Conservation (phyloP, 2,329 filamentous ascomycete species). For the Monosporascus cannonballus region DNA sequence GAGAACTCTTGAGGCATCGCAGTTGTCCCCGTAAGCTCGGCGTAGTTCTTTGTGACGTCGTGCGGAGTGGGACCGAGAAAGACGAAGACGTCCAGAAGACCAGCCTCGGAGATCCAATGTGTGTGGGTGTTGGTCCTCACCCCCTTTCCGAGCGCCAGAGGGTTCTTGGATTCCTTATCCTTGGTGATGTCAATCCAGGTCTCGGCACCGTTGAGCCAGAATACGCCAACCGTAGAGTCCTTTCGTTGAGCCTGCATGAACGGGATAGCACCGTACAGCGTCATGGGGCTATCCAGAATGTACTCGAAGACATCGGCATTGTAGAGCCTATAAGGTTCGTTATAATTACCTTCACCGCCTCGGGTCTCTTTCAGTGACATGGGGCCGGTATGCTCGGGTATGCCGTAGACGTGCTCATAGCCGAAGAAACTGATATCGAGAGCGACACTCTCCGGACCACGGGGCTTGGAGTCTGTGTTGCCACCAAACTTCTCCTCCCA, state of each 20-base stretch:
- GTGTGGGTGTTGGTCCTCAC: slow-evolving; percentile 74
- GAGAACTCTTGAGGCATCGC: slow-evolving; percentile 89
- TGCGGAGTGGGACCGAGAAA: slow-evolving; percentile 85
- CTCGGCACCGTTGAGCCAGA: slow-evolving; percentile 96
- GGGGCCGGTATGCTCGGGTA: slow-evolving; percentile 86
- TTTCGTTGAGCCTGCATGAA: slow-evolving; percentile 97
- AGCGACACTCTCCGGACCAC: slow-evolving; percentile 84
- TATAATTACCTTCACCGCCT: slow-evolving; percentile 77
- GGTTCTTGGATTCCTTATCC: slow-evolving; percentile 65
- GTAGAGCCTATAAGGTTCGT: slow-evolving; percentile 89
- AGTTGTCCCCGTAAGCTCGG: slow-evolving; percentile 85
- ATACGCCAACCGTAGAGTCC: slow-evolving; percentile 87
- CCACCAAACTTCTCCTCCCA: slow-evolving; percentile 97
- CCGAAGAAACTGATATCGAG: slow-evolving; percentile 89
- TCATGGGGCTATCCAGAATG: slow-evolving; percentile 95
- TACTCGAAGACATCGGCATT: slow-evolving; percentile 99
- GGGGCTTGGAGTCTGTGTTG: slow-evolving; percentile 92
- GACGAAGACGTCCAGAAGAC: slow-evolving; percentile 85
- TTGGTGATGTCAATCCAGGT: slow-evolving; percentile 97
- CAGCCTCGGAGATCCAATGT: slow-evolving; percentile 94
- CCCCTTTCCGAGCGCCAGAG: slow-evolving; percentile 64
- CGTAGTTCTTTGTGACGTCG: slow-evolving; percentile 75
- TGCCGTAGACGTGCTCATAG: slow-evolving; percentile 89
- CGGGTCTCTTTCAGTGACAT: slow-evolving; percentile 86
- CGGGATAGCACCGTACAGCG: slow-evolving; percentile 92